phyloP scores from a whole-genome alignment of 2,329 filamentous ascomycete genomes.

The Aspergillus carbonarius region DNA sequence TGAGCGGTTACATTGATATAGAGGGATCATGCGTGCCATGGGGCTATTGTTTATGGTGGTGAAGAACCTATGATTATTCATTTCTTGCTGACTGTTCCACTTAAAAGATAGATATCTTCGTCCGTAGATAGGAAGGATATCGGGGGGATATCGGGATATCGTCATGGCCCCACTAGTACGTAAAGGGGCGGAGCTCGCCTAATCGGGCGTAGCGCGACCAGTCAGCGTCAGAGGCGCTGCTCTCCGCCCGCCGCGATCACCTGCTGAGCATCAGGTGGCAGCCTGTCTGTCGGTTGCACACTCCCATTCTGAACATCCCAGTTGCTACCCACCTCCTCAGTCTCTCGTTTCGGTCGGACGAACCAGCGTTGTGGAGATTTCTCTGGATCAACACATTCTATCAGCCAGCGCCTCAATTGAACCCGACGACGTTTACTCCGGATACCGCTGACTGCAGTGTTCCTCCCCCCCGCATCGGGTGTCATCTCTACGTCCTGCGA shows the following conservation, averaged over 20 bases:
- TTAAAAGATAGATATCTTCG: background rate
- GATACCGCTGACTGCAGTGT: background rate
- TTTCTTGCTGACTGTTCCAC: background rate
- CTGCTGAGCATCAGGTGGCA: constrained; percentile 22
- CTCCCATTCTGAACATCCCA: background rate
- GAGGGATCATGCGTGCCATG: constrained; percentile 1
- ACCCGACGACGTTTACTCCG: background rate
- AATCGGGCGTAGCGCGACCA: constrained; percentile 16
- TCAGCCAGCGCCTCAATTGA: background rate
- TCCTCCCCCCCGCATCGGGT: constrained; percentile 13
- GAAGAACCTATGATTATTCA: background rate
- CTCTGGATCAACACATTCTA: background rate
- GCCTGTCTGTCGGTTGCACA: constrained; percentile 12
- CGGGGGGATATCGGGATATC: background rate
- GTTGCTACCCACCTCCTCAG: background rate
- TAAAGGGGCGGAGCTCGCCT: constrained; percentile 14
- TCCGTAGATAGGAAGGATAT: background rate
- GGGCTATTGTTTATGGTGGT: background rate
- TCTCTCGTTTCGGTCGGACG: background rate
- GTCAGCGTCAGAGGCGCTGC: constrained; percentile 13
- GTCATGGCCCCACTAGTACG: constrained; percentile 1
- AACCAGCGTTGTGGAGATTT: background rate
- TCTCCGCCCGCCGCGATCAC: constrained; percentile 20
- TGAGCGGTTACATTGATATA: constrained; percentile 4
- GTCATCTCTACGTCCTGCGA: constrained; percentile 5